phyloP scores from a whole-genome alignment of 352 stramenopile genomes.

The Globisporangium recalcitrans region DNA sequence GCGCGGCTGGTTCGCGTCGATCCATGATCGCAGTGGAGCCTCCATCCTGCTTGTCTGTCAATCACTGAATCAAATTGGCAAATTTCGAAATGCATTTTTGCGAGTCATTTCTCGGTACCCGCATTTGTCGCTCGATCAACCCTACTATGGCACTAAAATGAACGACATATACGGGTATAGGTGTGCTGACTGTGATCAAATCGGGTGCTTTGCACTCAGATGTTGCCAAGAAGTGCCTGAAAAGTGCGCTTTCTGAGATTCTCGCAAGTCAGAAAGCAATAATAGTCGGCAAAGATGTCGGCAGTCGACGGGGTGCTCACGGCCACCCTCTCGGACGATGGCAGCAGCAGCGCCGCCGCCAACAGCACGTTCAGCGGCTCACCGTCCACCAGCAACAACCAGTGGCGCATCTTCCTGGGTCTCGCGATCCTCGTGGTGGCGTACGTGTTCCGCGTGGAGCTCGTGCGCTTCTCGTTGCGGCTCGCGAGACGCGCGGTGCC shows the following conservation, averaged over 20 bases:
- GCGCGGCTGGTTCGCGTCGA: slow-evolving; percentile 22
- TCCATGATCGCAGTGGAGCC: slow-evolving; percentile 33
- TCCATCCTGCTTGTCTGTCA: background rate
- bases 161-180: too few relatives aligned
- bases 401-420: slow-evolving; percentile 75
- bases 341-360: background rate
- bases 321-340: background rate
- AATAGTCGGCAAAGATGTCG: background rate
- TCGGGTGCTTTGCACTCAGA: too few relatives aligned
- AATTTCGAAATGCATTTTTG: too few relatives aligned
- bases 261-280: too few relatives aligned
- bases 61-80: too few relatives aligned
- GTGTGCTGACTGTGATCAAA: too few relatives aligned
- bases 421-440: slow-evolving; percentile 59
- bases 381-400: slow-evolving; percentile 33
- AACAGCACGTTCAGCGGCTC: slow-evolving; percentile 3
- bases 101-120: too few relatives aligned
- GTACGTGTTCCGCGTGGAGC: slow-evolving; percentile 71
- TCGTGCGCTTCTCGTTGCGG: slow-evolving; percentile 70
- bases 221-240: too few relatives aligned
- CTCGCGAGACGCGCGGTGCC: slow-evolving; percentile 57
- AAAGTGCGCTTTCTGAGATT: too few relatives aligned
- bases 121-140: too few relatives aligned
- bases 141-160: too few relatives aligned
- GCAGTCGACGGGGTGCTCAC: background rate